Conservation (phyloP, 768 basidiomycete genomes). For the Trametes cingulata region DNA sequence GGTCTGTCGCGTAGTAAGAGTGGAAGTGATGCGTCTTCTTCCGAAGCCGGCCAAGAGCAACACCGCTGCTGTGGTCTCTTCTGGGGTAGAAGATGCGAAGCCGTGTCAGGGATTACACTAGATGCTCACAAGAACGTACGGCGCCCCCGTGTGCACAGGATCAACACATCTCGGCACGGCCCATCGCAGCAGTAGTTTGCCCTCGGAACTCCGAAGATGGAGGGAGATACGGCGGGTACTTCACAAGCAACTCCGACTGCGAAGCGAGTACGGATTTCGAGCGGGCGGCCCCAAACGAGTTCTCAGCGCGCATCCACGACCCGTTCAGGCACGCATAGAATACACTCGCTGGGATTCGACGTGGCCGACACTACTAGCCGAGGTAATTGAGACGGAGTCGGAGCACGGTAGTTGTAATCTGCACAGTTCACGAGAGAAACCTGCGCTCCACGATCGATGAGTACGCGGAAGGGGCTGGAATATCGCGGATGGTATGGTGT, state of each 20-base stretch:
- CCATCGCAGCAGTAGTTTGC: not conserved
- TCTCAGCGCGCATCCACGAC: no score
- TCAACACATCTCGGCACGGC: not conserved
- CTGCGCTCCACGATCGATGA: no score
- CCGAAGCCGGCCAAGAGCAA: no score
- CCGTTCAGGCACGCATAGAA: no score
- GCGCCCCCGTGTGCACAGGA: not conserved
- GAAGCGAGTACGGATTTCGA: not conserved
- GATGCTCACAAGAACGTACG: not conserved
- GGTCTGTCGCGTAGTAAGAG: no score
- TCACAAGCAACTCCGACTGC: not conserved
- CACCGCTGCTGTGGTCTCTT: not conserved
- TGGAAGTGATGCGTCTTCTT: no score
- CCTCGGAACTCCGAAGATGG: slow-evolving; percentile 6
- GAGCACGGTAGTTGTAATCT: no score
- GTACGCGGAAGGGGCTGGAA: no score
- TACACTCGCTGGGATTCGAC: no score
- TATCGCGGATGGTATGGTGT: not conserved
- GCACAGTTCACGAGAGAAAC: no score
- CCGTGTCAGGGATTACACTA: not conserved
- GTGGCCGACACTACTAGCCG: no score
- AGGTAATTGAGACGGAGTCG: no score
- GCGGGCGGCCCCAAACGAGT: not conserved
- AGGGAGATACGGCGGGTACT: slow-evolving; percentile 1
- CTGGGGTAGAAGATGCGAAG: not conserved